Percentiles rank a stretch among this genome's conserved stretches.
These are phyloP conservation scores for Raphanus hybrid DNA, from an alignment of 441 rosid genomes.

Conservation along the genomic window DNA sequence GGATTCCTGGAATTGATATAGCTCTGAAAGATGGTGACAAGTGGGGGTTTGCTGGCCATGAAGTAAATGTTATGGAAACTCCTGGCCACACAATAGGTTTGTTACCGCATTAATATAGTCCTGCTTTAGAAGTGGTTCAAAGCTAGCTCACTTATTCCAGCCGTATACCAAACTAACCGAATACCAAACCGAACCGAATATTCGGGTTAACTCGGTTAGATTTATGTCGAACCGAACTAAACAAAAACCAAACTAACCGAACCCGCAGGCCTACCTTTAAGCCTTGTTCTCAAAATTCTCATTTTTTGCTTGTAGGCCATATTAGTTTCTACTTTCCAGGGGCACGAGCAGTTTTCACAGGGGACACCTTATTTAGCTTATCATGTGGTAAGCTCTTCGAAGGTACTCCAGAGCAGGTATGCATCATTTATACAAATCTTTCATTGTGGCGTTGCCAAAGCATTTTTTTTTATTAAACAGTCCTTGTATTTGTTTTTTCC, in stretches of 20 bases:
- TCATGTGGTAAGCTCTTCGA: conserved; percentile 93
- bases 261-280: background rate
- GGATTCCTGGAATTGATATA: conserved; percentile 92
- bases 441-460: too few relatives aligned
- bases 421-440: background rate
- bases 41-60: conserved; percentile 95
- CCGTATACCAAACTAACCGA: too few relatives aligned
- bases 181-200: too few relatives aligned
- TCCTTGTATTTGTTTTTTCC: too few relatives aligned
- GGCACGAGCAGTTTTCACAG: conserved; percentile 74
- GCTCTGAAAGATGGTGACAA: conserved; percentile 76
- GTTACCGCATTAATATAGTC: background rate
- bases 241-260: background rate
- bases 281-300: background rate
- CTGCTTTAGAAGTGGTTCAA: conserved; percentile 2
- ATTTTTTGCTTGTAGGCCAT: conserved; percentile 58
- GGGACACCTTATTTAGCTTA: conserved; percentile 94
- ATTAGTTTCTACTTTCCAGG: conserved; percentile 88
- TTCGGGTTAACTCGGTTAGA: background rate
- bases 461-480: too few relatives aligned
- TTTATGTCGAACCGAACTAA: background rate
- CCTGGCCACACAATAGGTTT: conserved; percentile 92
- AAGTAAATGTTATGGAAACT: conserved; percentile 74
- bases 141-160: too few relatives aligned
- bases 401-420: conserved; percentile 85